phyloP scores from a whole-genome alignment of 2,329 filamentous ascomycete genomes.

The Ciborinia camelliae region DNA sequence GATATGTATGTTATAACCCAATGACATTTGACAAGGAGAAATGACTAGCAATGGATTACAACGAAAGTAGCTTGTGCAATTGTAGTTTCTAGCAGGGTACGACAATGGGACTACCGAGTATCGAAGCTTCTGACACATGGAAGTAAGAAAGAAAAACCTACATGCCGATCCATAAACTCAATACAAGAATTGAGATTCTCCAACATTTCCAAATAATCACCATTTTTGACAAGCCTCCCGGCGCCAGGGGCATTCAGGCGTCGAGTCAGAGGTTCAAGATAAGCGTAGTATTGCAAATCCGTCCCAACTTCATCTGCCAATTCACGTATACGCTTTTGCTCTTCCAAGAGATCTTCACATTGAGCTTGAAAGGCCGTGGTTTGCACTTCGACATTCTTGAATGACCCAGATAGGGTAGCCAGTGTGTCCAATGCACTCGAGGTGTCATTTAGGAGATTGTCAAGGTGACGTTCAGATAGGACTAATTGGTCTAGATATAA shows the following conservation, averaged over 20 bases:
- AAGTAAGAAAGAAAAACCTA: slow-evolving; percentile 42
- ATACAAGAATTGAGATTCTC: slow-evolving; percentile 85
- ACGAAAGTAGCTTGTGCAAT: neutral
- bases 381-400: slow-evolving; percentile 81
- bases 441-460: slow-evolving; percentile 73
- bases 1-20: neutral
- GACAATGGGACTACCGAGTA: neutral
- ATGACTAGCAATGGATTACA: neutral
- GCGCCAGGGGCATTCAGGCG: slow-evolving; percentile 90
- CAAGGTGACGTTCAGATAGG: slow-evolving; percentile 77
- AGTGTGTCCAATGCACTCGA: slow-evolving; percentile 72
- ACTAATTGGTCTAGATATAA: slow-evolving; percentile 78
- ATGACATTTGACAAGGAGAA: neutral
- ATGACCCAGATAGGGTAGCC: slow-evolving; percentile 76
- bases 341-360: slow-evolving; percentile 80
- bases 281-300: slow-evolving; percentile 91
- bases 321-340: slow-evolving; percentile 74
- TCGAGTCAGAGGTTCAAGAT: slow-evolving; percentile 85
- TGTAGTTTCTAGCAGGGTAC: neutral
- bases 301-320: slow-evolving; percentile 82
- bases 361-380: slow-evolving; percentile 91
- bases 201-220: slow-evolving; percentile 84
- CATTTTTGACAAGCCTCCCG: slow-evolving; percentile 76
- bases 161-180: slow-evolving; percentile 85
- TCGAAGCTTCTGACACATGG: neutral